These are phyloP conservation scores for Rubia balearica DNA, from an alignment of 305 asterid genomes.

Conservation along the genomic window DNA sequence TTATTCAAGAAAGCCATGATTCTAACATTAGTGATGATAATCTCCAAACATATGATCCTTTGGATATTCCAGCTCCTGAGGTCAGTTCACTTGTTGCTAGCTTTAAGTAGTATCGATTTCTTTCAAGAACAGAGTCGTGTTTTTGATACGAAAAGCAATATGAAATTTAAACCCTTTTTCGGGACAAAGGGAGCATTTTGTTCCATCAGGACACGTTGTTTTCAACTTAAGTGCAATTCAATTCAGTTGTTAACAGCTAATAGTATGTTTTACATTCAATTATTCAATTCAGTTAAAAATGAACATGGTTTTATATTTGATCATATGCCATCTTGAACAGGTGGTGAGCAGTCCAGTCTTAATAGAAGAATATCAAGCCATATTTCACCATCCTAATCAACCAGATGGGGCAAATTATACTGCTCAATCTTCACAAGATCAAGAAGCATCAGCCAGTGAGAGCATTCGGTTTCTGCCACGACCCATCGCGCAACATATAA, in stretches of 20 bases:
- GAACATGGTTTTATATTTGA: neutral
- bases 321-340: constrained; percentile 14
- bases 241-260: too few species aligned
- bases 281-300: neutral
- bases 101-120: neutral
- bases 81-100: constrained; percentile 12
- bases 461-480: constrained; percentile 16
- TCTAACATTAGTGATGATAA: constrained; percentile 6
- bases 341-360: constrained; percentile 11
- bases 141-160: neutral
- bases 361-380: constrained; percentile 11
- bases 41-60: neutral
- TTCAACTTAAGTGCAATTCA: too few species aligned
- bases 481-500: constrained; percentile 22
- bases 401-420: constrained; percentile 10
- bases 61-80: constrained; percentile 2
- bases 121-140: neutral
- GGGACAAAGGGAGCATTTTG: neutral
- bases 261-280: too few species aligned
- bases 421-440: constrained; percentile 15
- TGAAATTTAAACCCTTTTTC: neutral
- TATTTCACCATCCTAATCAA: neutral
- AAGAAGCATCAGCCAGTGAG: constrained; percentile 18
- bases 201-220: neutral
- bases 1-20: constrained; percentile 13